Conservation (phyloP, 2,329 filamentous ascomycete species). For the Sclerotinia subarctica region DNA sequence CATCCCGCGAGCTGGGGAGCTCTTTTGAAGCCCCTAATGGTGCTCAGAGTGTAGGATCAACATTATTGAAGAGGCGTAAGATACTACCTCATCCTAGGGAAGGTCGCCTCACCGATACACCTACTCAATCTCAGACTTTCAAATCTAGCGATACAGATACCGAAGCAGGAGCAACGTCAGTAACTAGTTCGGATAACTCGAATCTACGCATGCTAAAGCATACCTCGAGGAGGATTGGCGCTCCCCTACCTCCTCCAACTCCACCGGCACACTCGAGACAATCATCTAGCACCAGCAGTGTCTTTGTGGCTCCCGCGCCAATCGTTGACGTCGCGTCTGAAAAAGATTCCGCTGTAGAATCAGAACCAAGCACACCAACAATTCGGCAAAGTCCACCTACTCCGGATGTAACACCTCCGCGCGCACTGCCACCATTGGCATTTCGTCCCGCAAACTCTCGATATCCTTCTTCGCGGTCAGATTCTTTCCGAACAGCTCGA, state of each 20-base stretch:
- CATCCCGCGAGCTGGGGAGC: constrained; percentile 33
- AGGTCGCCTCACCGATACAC: constrained; percentile 23
- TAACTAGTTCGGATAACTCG: constrained; percentile 34
- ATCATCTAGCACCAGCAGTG: constrained; percentile 46
- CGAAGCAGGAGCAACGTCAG: constrained; percentile 32
- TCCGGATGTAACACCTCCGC: constrained; percentile 71
- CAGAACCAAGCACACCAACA: constrained; percentile 56
- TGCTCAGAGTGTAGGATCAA: constrained; percentile 31
- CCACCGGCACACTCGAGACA: constrained; percentile 59
- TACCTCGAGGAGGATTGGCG: constrained; percentile 34
- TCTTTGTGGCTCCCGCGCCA: constrained; percentile 24
- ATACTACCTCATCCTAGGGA: constrained; percentile 37
- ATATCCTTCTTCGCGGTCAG: constrained; percentile 44
- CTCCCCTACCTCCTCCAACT: constrained; percentile 52
- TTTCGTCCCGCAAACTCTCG: constrained; percentile 51
- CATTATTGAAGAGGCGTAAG: constrained; percentile 37
- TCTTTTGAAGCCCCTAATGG: constrained; percentile 34
- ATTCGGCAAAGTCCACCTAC: constrained; percentile 68
- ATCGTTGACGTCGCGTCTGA: constrained; percentile 27
- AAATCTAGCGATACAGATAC: constrained; percentile 31
- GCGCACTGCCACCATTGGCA: constrained; percentile 46
- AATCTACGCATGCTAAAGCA: constrained; percentile 38
- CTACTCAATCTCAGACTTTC: constrained; percentile 26
- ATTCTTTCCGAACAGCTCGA: constrained; percentile 69
- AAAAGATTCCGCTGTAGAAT: constrained; percentile 24